These are phyloP conservation scores for Tulasnella sp. DNA, from an alignment of 768 basidiomycete genomes.

Conservation along the genomic window DNA sequence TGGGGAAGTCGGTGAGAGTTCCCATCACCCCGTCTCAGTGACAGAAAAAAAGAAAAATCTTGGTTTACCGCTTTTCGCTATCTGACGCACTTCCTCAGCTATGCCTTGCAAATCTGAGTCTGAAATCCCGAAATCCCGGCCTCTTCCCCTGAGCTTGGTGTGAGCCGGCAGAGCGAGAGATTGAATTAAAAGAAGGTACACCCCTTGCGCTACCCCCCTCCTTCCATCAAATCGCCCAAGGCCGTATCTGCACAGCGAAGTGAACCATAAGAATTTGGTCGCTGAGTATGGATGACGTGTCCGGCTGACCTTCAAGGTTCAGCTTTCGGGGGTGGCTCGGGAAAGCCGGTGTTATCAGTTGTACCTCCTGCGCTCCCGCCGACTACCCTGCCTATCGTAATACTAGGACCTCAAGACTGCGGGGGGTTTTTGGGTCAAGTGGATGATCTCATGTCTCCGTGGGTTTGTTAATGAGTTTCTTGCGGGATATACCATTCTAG, in stretches of 20 bases:
- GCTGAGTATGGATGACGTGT: neutral
- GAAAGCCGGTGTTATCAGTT: neutral
- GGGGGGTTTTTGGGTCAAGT: neutral
- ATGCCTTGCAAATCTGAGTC: neutral
- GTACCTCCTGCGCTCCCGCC: neutral
- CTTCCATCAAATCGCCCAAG: neutral
- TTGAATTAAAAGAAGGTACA: constrained; percentile 4
- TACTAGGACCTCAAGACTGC: neutral
- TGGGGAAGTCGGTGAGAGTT: neutral
- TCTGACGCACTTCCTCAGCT: neutral
- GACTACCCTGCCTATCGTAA: neutral
- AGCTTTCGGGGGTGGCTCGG: neutral
- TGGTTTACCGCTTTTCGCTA: neutral
- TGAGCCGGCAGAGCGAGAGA: neutral
- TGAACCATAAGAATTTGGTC: neutral
- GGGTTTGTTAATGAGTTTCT: neutral
- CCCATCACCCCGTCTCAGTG: no score
- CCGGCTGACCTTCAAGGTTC: neutral
- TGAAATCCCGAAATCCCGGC: neutral
- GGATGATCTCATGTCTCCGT: constrained; percentile 1
- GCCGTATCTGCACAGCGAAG: neutral
- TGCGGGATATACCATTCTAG: neutral
- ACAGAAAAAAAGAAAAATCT: no score
- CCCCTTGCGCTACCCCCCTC: neutral
- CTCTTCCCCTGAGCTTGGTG: neutral